Base-by-base conservation (phyloP, 345 rosid genomes). In the Pistacia vera region DNA sequence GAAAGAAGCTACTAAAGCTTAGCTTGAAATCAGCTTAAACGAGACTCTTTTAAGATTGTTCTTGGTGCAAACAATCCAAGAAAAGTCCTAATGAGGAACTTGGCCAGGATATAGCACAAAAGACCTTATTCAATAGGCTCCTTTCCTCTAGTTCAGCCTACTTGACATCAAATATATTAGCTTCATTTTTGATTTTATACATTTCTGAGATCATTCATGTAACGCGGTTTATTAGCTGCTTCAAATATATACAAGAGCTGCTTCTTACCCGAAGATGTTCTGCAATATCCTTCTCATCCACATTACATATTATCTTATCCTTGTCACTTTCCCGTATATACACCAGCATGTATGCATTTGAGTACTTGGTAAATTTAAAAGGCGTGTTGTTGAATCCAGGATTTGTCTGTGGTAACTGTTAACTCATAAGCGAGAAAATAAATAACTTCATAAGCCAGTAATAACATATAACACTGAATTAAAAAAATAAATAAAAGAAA, bases 321-420 rank as follows among this genome's bases (percentile, higher is more conserved):
- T 92, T 92, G 88, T 94, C 99, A 72, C 91, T 92, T 75, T 96
- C 98, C 70, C 99, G 97, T 73, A 96, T 90, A 75, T 96, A 96
- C 72, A 96, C 99, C 83, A 96, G 95, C 99, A 96, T 96, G 85
- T 96, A 96, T 25, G 99, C 99, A 84, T 96, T 96, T 57, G 98
- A 93, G 78, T 92, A 89, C 80, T 96, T 93, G 60, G 98, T 92
- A 84, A 91, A 93, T 75, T 96, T 92, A 75, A 94, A 92, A 63
- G 95, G 95, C 73, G 93, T 86, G 82, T 89, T 93, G 83, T 93
- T 93, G 83, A 96, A 96, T 76, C 97, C 99, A 38, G 97, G 97
- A 86, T 92, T 96, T 56, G 91, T 89, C 82, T 91, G 97, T 3
- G 91, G 98, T 70, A 96, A 84, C 97, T 96, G 92, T 77, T 71